Conservation (phyloP, 495 filamentous ascomycete genomes). For the Talaromyces nanjingensis region DNA sequence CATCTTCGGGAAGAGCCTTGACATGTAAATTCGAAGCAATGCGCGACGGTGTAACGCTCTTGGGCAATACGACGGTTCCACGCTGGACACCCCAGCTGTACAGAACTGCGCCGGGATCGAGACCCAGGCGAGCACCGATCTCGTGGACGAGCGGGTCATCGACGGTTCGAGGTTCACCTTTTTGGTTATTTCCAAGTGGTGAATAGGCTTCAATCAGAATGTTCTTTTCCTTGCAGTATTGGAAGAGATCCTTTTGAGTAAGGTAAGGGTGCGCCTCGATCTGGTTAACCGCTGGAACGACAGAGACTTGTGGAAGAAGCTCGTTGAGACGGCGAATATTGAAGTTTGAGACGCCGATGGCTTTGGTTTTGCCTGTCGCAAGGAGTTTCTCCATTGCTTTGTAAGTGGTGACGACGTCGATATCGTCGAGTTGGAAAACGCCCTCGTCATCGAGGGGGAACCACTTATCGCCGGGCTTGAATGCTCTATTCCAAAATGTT, state of each 20-base stretch:
- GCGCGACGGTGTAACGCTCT: slow-evolving; percentile 51
- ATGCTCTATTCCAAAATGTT: slow-evolving; percentile 14
- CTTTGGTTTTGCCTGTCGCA: slow-evolving; percentile 45
- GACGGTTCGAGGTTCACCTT: slow-evolving; percentile 33
- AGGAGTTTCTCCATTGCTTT: slow-evolving; percentile 58
- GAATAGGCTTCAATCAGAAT: slow-evolving; percentile 48
- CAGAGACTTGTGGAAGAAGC: slow-evolving; percentile 54
- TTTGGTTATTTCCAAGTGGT: slow-evolving; percentile 49
- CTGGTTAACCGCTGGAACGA: slow-evolving; percentile 69
- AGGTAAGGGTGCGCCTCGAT: slow-evolving; percentile 84
- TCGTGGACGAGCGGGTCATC: slow-evolving; percentile 54
- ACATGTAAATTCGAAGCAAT: slow-evolving; percentile 54
- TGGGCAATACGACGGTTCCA: slow-evolving; percentile 52
- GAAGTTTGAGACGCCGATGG: slow-evolving; percentile 81
- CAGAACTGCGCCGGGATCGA: slow-evolving; percentile 66
- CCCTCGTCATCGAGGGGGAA: slow-evolving; percentile 36
- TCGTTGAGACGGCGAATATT: slow-evolving; percentile 55
- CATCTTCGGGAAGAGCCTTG: slow-evolving; percentile 27
- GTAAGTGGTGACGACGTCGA: slow-evolving; percentile 58
- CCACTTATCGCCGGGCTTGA: slow-evolving; percentile 23
- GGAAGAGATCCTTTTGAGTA: slow-evolving; percentile 56
- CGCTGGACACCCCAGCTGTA: slow-evolving; percentile 82
- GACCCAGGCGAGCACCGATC: slow-evolving; percentile 60
- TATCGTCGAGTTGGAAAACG: slow-evolving; percentile 26
- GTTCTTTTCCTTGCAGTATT: slow-evolving; percentile 18